A percentile compares a stretch with the other conserved stretches of the same genome.
Evolutionary conservation across 176 grass and related monocot species (phyloP).

Genomic region (Musa troglodytarum): DNA sequence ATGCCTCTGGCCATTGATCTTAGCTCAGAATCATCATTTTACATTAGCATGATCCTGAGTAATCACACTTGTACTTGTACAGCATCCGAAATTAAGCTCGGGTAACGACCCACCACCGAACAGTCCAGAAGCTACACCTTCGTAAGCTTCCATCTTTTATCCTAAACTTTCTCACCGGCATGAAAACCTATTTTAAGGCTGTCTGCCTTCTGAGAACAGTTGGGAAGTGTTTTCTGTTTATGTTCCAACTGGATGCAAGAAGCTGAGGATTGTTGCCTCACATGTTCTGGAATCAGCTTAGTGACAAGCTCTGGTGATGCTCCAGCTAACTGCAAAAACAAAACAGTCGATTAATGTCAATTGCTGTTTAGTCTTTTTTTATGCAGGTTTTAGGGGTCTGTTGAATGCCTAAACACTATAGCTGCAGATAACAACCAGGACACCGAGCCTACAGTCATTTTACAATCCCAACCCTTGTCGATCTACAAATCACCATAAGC

Average conservation of each 20-base stretch:
- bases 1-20: neutral
- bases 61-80: neutral
- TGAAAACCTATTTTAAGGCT: neutral
- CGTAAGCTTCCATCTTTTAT: neutral
- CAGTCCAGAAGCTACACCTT: neutral
- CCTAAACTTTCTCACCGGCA: neutral
- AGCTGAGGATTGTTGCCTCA: constrained; percentile 9
- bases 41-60: constrained; percentile 1
- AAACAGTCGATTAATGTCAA: neutral
- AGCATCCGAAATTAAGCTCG: neutral
- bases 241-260: constrained; percentile 11
- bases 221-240: neutral
- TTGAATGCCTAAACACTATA: neutral
- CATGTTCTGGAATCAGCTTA: constrained; percentile 22
- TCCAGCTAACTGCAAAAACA: constrained; percentile 9
- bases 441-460: neutral
- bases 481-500: no score
- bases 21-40: constrained; percentile 1
- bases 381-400: neutral
- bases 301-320: constrained; percentile 10
- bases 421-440: neutral
- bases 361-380: neutral
- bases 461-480: neutral
- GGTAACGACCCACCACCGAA: neutral
- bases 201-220: neutral